Evolutionary conservation across 2,329 filamentous ascomycete species (phyloP).

Genomic region (Exophiala mesophila): DNA sequence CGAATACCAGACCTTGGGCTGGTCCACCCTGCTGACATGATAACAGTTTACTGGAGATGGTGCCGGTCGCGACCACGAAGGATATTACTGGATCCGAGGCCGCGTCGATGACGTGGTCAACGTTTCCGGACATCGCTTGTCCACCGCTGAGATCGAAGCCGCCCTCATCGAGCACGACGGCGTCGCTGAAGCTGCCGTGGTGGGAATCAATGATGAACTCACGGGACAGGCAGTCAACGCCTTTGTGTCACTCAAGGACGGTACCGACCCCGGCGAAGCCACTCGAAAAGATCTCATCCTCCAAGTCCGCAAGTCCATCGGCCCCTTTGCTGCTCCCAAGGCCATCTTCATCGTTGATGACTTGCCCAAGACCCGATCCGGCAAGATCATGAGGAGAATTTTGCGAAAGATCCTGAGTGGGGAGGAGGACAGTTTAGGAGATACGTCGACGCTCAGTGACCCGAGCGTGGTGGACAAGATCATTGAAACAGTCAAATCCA

Average conservation of each 20-base stretch:
- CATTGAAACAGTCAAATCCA: slow-evolving; percentile 67
- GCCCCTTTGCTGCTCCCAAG: slow-evolving; percentile 95
- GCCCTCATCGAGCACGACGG: slow-evolving; percentile 86
- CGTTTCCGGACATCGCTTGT: slow-evolving; percentile 91
- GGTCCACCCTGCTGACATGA: slow-evolving; percentile 10
- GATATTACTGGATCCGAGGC: slow-evolving; percentile 99
- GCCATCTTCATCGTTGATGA: slow-evolving; percentile 86
- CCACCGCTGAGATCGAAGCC: slow-evolving; percentile 96
- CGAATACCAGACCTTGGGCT: not conserved
- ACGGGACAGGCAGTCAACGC: slow-evolving; percentile 97
- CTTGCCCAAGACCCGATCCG: slow-evolving; percentile 92
- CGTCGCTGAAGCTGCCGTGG: slow-evolving; percentile 91
- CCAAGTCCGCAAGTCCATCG: slow-evolving; percentile 95
- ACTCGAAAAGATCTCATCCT: slow-evolving; percentile 89
- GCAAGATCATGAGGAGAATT: slow-evolving; percentile 98
- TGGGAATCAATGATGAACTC: slow-evolving; percentile 87
- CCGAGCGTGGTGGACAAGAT: slow-evolving; percentile 86
- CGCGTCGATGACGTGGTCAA: slow-evolving; percentile 99
- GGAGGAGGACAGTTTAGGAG: slow-evolving; percentile 94
- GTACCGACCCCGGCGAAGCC: slow-evolving; percentile 68
- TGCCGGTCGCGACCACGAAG: slow-evolving; percentile 91
- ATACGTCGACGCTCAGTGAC: slow-evolving; percentile 84
- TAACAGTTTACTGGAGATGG: slow-evolving; percentile 62
- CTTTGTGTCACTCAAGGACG: slow-evolving; percentile 88
- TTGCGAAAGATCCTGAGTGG: slow-evolving; percentile 94